A percentile compares a stretch with the other conserved stretches of the same genome.
These are phyloP conservation scores for Fusarium sp. DNA, from an alignment of 2,329 filamentous ascomycete species.

Conservation along the genomic window DNA sequence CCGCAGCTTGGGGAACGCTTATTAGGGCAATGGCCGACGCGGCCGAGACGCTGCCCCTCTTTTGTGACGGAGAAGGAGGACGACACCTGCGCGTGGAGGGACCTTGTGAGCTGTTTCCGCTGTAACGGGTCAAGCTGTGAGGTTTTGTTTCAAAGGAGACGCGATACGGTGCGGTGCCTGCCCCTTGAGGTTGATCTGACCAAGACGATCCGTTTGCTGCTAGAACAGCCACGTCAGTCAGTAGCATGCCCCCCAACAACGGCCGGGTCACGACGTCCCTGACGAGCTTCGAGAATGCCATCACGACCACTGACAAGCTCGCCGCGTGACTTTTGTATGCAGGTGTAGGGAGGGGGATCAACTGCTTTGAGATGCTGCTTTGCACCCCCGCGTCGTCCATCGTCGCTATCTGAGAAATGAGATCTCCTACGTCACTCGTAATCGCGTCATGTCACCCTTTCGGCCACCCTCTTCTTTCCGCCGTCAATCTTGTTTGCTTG, in stretches of 20 bases:
- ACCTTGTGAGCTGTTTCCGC: constrained; percentile 9
- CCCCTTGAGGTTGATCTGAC: constrained; percentile 1
- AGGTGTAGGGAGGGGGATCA: not conserved
- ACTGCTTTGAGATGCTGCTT: constrained; percentile 13
- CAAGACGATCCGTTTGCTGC: constrained; percentile 8
- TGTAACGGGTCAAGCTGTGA: constrained; percentile 12
- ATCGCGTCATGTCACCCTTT: constrained; percentile 33
- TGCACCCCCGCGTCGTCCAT: constrained; percentile 29
- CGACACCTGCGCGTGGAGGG: constrained; percentile 9
- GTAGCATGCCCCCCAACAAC: constrained; percentile 4
- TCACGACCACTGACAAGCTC: constrained; percentile 13
- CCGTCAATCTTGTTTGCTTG: constrained; percentile 17
- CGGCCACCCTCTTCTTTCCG: constrained; percentile 23
- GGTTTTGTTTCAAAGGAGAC: constrained; percentile 7
- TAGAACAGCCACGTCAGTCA: constrained; percentile 13
- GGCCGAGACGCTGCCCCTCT: constrained; percentile 27
- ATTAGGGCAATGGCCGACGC: constrained; percentile 21
- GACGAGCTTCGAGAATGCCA: constrained; percentile 19
- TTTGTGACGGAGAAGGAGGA: constrained; percentile 10
- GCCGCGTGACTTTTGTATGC: constrained; percentile 18
- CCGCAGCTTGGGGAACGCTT: constrained; percentile 18
- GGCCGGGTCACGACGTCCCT: not conserved
- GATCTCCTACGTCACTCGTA: constrained; percentile 41
- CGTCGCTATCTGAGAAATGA: constrained; percentile 12
- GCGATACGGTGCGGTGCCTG: not conserved